Evolutionary conservation across 352 stramenopile genomes (phyloP).

Genomic region (Pythium aquatile): DNA sequence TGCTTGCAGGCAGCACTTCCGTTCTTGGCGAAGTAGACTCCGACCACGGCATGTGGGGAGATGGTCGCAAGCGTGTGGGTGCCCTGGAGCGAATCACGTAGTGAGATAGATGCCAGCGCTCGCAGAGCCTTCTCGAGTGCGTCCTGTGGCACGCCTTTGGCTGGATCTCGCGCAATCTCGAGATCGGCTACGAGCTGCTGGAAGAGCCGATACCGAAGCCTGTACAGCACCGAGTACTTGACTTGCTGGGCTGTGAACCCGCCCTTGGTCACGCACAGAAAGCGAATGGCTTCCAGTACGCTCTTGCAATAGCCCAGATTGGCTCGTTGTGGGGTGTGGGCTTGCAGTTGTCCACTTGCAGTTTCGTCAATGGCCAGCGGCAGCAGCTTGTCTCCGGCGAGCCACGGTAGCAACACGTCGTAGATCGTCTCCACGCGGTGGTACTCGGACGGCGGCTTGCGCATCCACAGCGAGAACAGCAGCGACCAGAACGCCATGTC

Average conservation of each 20-base stretch:
- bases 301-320: conserved; percentile 84
- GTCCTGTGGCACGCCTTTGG: conserved; percentile 43
- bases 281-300: conserved; percentile 72
- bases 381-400: conserved; percentile 72
- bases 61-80: conserved; percentile 56
- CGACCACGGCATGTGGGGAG: conserved; percentile 53
- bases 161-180: conserved; percentile 51
- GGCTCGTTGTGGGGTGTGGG: conserved; percentile 64
- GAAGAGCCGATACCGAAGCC: conserved; percentile 68
- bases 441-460: conserved; percentile 83
- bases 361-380: conserved; percentile 55
- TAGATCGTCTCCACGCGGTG: conserved; percentile 87
- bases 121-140: conserved; percentile 58
- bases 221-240: conserved; percentile 69
- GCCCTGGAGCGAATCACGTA: conserved; percentile 76
- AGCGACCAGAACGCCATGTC: conserved; percentile 87
- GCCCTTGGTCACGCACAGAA: conserved; percentile 54
- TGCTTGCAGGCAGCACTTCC: conserved; percentile 47
- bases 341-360: conserved; percentile 22
- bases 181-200: conserved; percentile 53
- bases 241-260: conserved; percentile 60
- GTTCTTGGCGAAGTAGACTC: conserved; percentile 70
- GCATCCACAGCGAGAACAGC: conserved; percentile 84
- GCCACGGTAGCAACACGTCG: conserved; percentile 87
- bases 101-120: conserved; percentile 53